Evolutionary conservation across 2,329 filamentous ascomycete genomes (phyloP).

Genomic region (Exserohilum rostratum): DNA sequence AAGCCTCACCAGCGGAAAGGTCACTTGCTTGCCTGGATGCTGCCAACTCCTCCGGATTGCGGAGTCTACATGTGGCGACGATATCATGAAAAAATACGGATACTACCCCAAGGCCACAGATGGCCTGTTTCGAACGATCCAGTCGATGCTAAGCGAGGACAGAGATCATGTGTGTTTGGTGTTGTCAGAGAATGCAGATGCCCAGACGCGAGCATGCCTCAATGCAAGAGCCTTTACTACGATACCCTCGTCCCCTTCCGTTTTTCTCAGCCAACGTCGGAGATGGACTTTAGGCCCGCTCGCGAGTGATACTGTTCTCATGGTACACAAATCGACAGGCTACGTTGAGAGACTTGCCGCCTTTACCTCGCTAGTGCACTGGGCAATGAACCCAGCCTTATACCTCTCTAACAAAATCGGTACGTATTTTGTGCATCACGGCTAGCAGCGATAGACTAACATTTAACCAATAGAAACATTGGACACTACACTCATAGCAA

Average conservation of each 20-base stretch:
- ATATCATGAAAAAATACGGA: slow-evolving; percentile 4
- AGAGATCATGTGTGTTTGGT: slow-evolving; percentile 12
- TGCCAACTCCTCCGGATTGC: slow-evolving; percentile 3
- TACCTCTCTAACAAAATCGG: slow-evolving; percentile 1
- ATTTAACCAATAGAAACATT: not conserved
- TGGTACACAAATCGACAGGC: slow-evolving; percentile 6
- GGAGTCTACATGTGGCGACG: slow-evolving; percentile 5
- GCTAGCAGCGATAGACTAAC: not conserved
- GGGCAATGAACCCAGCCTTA: slow-evolving; percentile 3
- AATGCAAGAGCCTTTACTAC: slow-evolving; percentile 8
- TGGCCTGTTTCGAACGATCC: slow-evolving; percentile 8
- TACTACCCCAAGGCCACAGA: slow-evolving; percentile 6
- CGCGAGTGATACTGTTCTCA: slow-evolving; percentile 5
- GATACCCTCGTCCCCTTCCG: not conserved
- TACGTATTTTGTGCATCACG: not conserved
- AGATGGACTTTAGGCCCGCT: slow-evolving; percentile 12
- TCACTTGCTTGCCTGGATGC: slow-evolving; percentile 11
- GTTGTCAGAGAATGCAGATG: slow-evolving; percentile 1
- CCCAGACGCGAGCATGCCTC: slow-evolving; percentile 5
- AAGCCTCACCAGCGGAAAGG: slow-evolving; percentile 7
- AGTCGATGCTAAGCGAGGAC: slow-evolving; percentile 11
- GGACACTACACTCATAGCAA: not conserved
- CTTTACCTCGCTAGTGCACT: slow-evolving; percentile 1
- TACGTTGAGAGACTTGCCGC: slow-evolving; percentile 7
- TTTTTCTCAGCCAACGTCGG: slow-evolving; percentile 10